phyloP scores from a whole-genome alignment of 441 rosid species.

The Pelargonium australe region DNA sequence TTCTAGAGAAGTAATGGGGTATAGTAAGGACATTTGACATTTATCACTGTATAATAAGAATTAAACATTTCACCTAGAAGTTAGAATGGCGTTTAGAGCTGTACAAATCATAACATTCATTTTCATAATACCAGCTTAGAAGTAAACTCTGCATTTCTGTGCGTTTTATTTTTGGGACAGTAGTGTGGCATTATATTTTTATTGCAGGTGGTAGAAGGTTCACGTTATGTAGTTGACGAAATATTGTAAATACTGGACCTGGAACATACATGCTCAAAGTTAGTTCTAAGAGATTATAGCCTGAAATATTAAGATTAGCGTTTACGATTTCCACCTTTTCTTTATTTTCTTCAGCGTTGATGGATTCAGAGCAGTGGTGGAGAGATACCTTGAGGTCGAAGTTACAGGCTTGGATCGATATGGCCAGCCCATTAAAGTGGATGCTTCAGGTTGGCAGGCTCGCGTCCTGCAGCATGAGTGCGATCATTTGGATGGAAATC shows the following conservation, averaged over 20 bases:
- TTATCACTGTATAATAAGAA: no score
- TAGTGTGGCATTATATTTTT: background rate
- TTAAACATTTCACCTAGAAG: no score
- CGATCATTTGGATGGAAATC: conserved; percentile 82
- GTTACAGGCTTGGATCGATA: conserved; percentile 62
- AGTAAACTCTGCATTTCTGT: background rate
- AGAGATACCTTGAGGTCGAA: conserved; percentile 69
- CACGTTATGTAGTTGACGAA: background rate
- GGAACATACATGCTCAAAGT: background rate
- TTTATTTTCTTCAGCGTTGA: conserved; percentile 41
- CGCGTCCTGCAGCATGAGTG: conserved; percentile 90
- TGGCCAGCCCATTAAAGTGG: conserved; percentile 53
- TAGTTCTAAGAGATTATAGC: background rate
- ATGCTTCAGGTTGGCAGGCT: conserved; percentile 90
- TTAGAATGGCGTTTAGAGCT: background rate
- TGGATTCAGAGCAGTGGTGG: conserved; percentile 83
- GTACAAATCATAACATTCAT: background rate
- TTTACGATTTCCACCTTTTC: background rate
- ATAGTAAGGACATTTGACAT: no score
- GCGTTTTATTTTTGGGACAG: background rate
- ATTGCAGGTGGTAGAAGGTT: background rate
- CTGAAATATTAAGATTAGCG: background rate
- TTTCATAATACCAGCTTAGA: background rate
- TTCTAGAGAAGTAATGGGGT: no score
- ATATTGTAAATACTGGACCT: background rate